Evolutionary conservation across 805 yeast genomes (phyloP).

Genomic region (Pichia scutulata): DNA sequence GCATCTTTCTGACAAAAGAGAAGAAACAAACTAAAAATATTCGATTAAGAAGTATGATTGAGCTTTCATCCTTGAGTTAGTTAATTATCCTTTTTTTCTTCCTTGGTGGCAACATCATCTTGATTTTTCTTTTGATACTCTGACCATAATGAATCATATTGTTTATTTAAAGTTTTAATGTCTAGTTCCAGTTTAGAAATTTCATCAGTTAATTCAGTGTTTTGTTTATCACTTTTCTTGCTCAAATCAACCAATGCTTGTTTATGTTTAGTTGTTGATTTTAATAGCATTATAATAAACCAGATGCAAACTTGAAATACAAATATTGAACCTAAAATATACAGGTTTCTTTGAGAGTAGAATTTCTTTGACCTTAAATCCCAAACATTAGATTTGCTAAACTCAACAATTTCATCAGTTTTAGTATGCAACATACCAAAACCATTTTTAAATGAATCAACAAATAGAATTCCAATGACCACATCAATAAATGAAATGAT

Average conservation of each 20-base stretch:
- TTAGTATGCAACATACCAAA: slow-evolving; percentile 13
- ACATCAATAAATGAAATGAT: slow-evolving; percentile 33
- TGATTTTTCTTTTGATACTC: slow-evolving; percentile 32
- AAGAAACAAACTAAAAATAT: slow-evolving; percentile 7
- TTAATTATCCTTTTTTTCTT: slow-evolving; percentile 3
- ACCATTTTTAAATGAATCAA: slow-evolving; percentile 34
- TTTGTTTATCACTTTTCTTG: slow-evolving; percentile 10
- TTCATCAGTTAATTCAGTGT: slow-evolving; percentile 15
- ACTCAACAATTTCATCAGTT: slow-evolving; percentile 10
- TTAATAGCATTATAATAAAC: slow-evolving; percentile 37
- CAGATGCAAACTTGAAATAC: slow-evolving; percentile 38
- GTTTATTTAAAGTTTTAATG: slow-evolving; percentile 33
- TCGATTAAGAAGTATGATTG: neutral
- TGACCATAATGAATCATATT: slow-evolving; percentile 33
- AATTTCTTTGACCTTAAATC: slow-evolving; percentile 39
- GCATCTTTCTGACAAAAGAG: slow-evolving; percentile 6
- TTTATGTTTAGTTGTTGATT: slow-evolving; percentile 35
- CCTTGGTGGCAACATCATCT: neutral
- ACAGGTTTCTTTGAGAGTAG: slow-evolving; percentile 50
- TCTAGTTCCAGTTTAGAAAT: slow-evolving; percentile 16
- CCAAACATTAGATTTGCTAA: slow-evolving; percentile 19
- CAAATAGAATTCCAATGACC: slow-evolving; percentile 32
- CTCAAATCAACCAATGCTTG: slow-evolving; percentile 15
- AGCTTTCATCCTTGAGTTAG: too few relatives aligned
- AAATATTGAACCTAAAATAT: slow-evolving; percentile 47